Evolutionary conservation across 2,329 filamentous ascomycete species (phyloP).

Genomic region (Colletotrichum limetticola): DNA sequence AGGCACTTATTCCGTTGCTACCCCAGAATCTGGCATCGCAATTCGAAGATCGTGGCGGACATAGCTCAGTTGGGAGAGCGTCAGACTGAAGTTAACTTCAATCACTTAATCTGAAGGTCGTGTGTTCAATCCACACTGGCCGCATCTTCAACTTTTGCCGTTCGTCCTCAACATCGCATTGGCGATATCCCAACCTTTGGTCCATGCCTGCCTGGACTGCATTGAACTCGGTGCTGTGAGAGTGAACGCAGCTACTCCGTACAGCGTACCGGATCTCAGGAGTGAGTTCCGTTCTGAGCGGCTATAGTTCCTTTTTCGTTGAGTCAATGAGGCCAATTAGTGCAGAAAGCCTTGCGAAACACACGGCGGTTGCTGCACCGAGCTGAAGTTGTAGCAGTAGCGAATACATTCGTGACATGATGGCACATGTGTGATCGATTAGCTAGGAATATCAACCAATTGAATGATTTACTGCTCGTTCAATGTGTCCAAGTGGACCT

Average conservation of each 20-base stretch:
- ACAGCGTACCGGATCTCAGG: too few species aligned
- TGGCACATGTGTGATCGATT: neutral
- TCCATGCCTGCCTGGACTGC: neutral
- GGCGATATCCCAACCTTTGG: neutral
- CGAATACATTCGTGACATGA: neutral
- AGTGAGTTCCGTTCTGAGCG: neutral
- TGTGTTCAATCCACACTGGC: constrained; percentile 36
- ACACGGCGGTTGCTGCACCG: neutral
- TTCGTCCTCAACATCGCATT: neutral
- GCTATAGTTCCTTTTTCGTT: neutral
- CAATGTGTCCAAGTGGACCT: neutral
- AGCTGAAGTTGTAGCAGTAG: neutral
- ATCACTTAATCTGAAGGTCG: constrained; percentile 34
- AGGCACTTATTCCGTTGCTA: neutral
- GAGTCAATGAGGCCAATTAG: neutral
- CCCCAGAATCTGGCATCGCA: accelerated
- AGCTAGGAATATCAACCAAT: neutral
- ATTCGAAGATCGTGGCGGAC: constrained; percentile 29
- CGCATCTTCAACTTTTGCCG: constrained; percentile 23
- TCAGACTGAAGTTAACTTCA: constrained; percentile 35
- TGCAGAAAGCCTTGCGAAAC: neutral
- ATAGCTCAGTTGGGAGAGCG: constrained; percentile 36
- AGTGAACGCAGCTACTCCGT: neutral
- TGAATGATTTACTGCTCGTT: neutral
- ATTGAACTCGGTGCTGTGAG: neutral